Evolutionary conservation across 1,284 basidiomycete genomes (phyloP), one percentile per base, ranked within the genome.

Genomic region (Farysia itapuensis): DNA sequence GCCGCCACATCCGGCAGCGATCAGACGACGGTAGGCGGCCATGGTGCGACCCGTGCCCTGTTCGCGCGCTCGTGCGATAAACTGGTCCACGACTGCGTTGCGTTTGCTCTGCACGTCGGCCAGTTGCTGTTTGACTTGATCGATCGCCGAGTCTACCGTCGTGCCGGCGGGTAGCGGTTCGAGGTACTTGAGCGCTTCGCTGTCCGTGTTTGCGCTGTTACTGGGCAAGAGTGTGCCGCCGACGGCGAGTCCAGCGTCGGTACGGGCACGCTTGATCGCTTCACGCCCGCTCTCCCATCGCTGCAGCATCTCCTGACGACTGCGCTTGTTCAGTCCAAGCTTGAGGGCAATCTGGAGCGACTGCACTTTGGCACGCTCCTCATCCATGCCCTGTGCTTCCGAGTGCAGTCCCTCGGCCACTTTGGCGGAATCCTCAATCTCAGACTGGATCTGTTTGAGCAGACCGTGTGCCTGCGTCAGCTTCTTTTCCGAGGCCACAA

Each of bases 401-500:
- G 59, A 53, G 32, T 63, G 41, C 15, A 97, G 81, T 31, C 86
- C 84, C 18, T 82, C 81, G 26, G 91, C 86, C 0, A 85, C 81
- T 40, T 87, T 83, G 60, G 88, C 86, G 63, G 89, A 88, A 69
- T 97, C 93, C 26, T 88, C 81, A 51, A 97, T 91, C 78, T 98
- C 94, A 33, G 86, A 82, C 74, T 96, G 89, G 49, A 97, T 94
- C 70, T 88, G 90, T 37, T 82, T 82, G 21, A 96, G 82, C 43
- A 96, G 80, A 2, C 88, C 87, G 64, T 90, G 88, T 1, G 94
- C 94, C 74, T 98, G 94, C 4, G 84, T 84, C 61, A 89, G 85
- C 73, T 96, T 92, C 43, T 90, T 85, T 73, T 97, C 93, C 75
- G 94, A 93, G 45, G 90, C 87, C 50, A 85, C 83, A 18, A 97